Evolutionary conservation across 441 rosid genomes (phyloP).

Genomic region (Lepidium campestre): DNA sequence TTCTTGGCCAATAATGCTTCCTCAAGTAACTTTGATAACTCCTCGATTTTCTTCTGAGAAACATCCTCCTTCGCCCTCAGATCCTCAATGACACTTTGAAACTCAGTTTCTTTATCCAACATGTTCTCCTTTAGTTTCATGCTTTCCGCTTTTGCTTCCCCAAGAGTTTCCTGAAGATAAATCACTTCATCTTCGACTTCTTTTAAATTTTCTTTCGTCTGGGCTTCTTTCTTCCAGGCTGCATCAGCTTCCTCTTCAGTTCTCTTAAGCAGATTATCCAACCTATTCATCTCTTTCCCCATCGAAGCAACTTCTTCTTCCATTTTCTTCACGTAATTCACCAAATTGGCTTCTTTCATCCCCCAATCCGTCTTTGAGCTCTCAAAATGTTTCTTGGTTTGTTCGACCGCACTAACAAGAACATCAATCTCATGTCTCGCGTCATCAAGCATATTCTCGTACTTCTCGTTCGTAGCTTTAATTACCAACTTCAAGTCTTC

Average conservation of each 20-base stretch:
- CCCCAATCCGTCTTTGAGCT: slow-evolving; percentile 69
- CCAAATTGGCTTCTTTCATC: slow-evolving; percentile 55
- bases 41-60: slow-evolving; percentile 60
- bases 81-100: slow-evolving; percentile 62
- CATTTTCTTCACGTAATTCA: slow-evolving; percentile 43
- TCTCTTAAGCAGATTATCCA: slow-evolving; percentile 55
- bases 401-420: slow-evolving; percentile 45
- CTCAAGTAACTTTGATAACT: slow-evolving; percentile 71
- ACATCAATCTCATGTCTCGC: slow-evolving; percentile 60
- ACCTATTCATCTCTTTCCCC: slow-evolving; percentile 61
- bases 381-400: slow-evolving; percentile 50
- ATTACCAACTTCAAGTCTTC: slow-evolving; percentile 69
- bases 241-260: slow-evolving; percentile 68
- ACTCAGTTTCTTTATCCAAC: slow-evolving; percentile 74
- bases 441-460: slow-evolving; percentile 70
- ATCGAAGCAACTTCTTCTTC: slow-evolving; percentile 58
- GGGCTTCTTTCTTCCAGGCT: slow-evolving; percentile 60
- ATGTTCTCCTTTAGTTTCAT: slow-evolving; percentile 60
- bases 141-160: slow-evolving; percentile 57
- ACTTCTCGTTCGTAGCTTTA: slow-evolving; percentile 69
- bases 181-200: slow-evolving; percentile 80
- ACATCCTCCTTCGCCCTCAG: slow-evolving; percentile 50
- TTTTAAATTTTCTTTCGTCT: slow-evolving; percentile 49
- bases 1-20: slow-evolving; percentile 52
- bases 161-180: slow-evolving; percentile 65